Conservation (phyloP, 2,329 filamentous ascomycete genomes). For the Blumeria hordei region DNA sequence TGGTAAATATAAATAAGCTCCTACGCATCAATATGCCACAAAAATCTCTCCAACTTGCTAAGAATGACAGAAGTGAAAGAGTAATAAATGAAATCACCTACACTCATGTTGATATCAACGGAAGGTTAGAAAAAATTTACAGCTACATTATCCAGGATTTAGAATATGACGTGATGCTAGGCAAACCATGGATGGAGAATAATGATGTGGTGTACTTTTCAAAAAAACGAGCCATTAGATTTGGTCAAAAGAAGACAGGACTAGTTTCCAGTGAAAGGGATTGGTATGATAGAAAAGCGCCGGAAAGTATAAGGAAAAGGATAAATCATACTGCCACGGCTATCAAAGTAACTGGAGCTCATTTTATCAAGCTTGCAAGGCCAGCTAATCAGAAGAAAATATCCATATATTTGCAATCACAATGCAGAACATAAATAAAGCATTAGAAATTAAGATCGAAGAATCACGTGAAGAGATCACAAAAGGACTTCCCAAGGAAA, state of each 20-base stretch:
- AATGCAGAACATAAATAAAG: too few species aligned
- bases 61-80: constrained; percentile 24
- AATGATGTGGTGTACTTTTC: background rate
- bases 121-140: background rate
- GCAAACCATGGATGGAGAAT: background rate
- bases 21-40: constrained; percentile 46
- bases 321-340: too few species aligned
- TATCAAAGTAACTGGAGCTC: too few species aligned
- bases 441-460: background rate
- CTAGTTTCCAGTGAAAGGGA: too few species aligned
- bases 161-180: background rate
- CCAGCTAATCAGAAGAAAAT: too few species aligned
- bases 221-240: background rate
- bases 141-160: background rate
- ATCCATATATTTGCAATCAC: too few species aligned
- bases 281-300: too few species aligned
- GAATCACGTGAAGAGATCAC: background rate
- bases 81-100: background rate
- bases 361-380: too few species aligned
- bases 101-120: background rate
- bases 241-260: too few species aligned
- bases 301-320: too few species aligned
- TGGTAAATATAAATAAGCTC: background rate
- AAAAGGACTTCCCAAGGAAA: background rate
- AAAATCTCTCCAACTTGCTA: constrained; percentile 51